A percentile compares a stretch with the other conserved stretches of the same genome.
Evolutionary conservation across 2,329 filamentous ascomycete genomes (phyloP).

Genomic region (Coniochaeta ligniaria): DNA sequence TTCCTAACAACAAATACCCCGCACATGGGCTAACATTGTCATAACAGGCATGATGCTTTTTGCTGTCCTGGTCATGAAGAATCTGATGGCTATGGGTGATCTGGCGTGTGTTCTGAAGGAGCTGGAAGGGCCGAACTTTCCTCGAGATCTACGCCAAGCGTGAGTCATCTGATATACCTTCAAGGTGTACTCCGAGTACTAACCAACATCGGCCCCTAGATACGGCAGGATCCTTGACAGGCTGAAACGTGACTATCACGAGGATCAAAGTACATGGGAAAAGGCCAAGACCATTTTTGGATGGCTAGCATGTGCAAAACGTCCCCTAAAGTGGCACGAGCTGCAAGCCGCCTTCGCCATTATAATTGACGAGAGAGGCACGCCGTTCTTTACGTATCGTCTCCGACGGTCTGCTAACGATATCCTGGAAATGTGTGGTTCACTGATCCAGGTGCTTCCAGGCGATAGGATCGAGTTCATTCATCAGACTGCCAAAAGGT

Average conservation of each 20-base stretch:
- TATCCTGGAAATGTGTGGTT: constrained; percentile 19
- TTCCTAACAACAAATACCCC: not conserved
- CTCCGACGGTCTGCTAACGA: constrained; percentile 14
- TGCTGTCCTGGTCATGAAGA: constrained; percentile 20
- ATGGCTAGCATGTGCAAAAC: constrained; percentile 30
- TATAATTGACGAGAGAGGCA: constrained; percentile 1
- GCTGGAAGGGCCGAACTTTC: constrained; percentile 9
- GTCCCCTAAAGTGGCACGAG: constrained; percentile 32
- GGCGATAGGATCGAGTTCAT: constrained; percentile 27
- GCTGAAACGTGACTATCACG: not conserved
- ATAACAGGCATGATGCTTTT: constrained; percentile 23
- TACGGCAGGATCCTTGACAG: constrained; percentile 17
- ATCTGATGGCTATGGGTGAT: constrained; percentile 13
- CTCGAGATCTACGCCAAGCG: constrained; percentile 8
- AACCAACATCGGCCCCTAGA: constrained; percentile 8
- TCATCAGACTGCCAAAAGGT: constrained; percentile 29
- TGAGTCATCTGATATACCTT: not conserved
- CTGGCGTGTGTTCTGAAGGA: constrained; percentile 11
- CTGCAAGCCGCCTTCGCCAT: constrained; percentile 26
- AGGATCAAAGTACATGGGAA: constrained; percentile 11
- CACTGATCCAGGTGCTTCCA: constrained; percentile 24
- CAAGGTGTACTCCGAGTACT: not conserved
- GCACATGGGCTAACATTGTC: not conserved
- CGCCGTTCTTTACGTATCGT: constrained; percentile 13
- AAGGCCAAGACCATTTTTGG: constrained; percentile 24